Evolutionary conservation across 2,329 filamentous ascomycete species (phyloP).

Genomic region (Beauveria asiatica): DNA sequence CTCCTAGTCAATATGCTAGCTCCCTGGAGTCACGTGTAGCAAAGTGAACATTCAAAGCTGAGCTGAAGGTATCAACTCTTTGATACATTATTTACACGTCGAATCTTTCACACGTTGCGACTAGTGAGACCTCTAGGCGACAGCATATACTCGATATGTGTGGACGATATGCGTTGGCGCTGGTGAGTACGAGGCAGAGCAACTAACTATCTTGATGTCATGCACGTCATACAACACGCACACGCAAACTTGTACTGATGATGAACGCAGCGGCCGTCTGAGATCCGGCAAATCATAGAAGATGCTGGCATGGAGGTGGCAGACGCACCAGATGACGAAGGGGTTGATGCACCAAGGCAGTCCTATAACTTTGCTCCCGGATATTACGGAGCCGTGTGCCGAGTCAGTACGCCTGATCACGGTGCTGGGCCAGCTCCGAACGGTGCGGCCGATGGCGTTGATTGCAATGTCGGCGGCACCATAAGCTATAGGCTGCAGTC

Average conservation of each 20-base stretch:
- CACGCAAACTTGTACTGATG: background rate
- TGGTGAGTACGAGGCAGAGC: constrained; percentile 26
- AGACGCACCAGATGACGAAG: constrained; percentile 63
- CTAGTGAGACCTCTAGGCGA: background rate
- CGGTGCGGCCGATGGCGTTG: constrained; percentile 12
- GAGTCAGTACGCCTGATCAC: constrained; percentile 59
- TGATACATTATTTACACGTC: too few relatives aligned
- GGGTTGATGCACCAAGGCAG: constrained; percentile 51
- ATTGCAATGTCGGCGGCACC: background rate
- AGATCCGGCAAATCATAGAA: constrained; percentile 65
- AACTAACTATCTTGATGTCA: background rate
- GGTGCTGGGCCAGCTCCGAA: constrained; percentile 37
- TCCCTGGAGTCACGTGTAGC: too few relatives aligned
- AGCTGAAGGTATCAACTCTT: too few relatives aligned
- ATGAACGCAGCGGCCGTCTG: constrained; percentile 57
- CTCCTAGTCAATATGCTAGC: too few relatives aligned
- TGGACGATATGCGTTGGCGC: constrained; percentile 55
- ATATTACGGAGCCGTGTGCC: constrained; percentile 76
- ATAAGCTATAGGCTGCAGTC: constrained; percentile 73
- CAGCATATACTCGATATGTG: constrained; percentile 43
- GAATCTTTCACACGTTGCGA: too few relatives aligned
- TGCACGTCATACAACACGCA: background rate
- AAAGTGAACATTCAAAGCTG: too few relatives aligned
- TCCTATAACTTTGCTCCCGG: constrained; percentile 92
- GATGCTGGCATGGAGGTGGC: constrained; percentile 66